Base-by-base conservation (phyloP, 208 protist genomes). In the Acanthamoeba royreba region DNA sequence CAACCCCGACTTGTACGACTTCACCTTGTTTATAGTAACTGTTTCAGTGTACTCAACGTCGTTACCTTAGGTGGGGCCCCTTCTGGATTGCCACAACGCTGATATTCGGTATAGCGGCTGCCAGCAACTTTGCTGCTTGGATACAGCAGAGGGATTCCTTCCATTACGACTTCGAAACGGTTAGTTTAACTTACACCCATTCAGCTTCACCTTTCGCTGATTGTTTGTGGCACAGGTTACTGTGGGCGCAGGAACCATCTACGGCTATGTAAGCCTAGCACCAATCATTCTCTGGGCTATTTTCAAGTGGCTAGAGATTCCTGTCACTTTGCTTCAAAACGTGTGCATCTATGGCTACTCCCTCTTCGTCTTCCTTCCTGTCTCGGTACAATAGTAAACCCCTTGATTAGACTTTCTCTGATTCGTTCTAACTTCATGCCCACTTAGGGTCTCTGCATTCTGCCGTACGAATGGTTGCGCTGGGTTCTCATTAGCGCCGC, bases 301-400 rank as follows among this genome's bases (percentile, higher is more conserved):
- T 31, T 92, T 92, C 63, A 66, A 77, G 40, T 92, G 87, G 58
- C 69, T 92, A 13, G 55, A 42, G 43, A 47, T 83, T 43, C 69
- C 40, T 5, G 46, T 92, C 33, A 74, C 28, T 15, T 45, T 92
- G 7, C 87, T 74, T 33, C 69, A 92, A 40, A 92, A 35, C n/a
- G 45, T 92, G 22, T 92, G 87, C 69, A 92, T 92, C 28, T 92
- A 92, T 31, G 87, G 87, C 58, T 92, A 92, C 47, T 66, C 87
- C n/a, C 43, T 92, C 28, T 92, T 92, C 55, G 69, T 92, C 69
- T 92, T 83, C 69, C 40, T 92, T 5, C 87, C 87, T 31, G 87
- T 77, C 45, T 47, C 87, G 15, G 87, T 92, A 92, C 47, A 38
- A 38, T 22, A 72, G 2, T 15, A 72, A 17, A 72, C 40, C 40